Evolutionary conservation across 1,284 basidiomycete species (phyloP).

Genomic region (Rhodotorula sp.): DNA sequence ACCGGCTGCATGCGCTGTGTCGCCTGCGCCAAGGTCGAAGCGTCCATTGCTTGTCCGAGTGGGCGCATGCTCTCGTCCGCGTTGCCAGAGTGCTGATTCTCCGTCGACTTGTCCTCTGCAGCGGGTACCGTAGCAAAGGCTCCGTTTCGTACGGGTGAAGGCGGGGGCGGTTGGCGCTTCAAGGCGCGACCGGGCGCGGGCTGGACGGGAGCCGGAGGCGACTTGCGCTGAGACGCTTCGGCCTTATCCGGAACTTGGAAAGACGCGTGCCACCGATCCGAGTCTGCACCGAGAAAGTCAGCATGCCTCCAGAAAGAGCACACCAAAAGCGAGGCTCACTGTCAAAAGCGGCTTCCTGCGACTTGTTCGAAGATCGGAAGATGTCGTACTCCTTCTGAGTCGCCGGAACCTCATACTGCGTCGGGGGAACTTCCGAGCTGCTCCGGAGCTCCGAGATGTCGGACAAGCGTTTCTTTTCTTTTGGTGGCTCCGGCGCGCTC

Average conservation of each 20-base stretch:
- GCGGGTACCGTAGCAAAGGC: background rate
- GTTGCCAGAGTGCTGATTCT: background rate
- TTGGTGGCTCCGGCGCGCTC: background rate
- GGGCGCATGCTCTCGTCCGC: background rate
- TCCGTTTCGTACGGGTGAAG: background rate
- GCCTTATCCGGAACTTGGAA: background rate
- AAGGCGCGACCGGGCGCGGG: slow-evolving; percentile 4
- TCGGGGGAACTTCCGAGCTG: slow-evolving; percentile 9
- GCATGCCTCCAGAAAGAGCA: too few relatives aligned
- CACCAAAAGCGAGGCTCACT: background rate
- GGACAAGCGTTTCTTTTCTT: slow-evolving; percentile 7
- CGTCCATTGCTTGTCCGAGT: background rate
- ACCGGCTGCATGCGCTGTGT: background rate
- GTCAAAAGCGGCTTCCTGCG: slow-evolving; percentile 4
- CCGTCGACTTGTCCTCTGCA: background rate
- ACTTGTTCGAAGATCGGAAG: background rate
- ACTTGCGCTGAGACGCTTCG: background rate
- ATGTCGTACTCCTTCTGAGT: slow-evolving; percentile 22
- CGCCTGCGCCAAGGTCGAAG: background rate
- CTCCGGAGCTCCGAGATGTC: slow-evolving; percentile 20
- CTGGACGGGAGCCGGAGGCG: background rate
- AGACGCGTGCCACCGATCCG: slow-evolving; percentile 1
- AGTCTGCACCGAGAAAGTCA: background rate
- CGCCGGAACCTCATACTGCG: slow-evolving; percentile 8
- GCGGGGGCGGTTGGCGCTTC: background rate